These are phyloP conservation scores for Capronia epimyces DNA, from an alignment of 2,329 filamentous ascomycete genomes.

Conservation along the genomic window DNA sequence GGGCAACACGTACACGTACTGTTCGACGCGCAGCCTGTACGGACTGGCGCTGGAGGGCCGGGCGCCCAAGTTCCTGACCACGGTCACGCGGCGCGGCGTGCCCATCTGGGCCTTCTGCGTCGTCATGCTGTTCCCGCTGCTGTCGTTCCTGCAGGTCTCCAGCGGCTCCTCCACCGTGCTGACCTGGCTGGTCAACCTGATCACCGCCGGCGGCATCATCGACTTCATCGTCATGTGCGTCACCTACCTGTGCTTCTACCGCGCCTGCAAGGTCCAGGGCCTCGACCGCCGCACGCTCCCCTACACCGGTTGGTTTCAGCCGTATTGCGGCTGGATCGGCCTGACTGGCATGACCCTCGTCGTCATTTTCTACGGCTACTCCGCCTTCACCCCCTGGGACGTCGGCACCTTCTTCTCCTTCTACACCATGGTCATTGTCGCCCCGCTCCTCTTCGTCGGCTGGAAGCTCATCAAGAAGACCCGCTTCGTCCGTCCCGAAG, in stretches of 20 bases:
- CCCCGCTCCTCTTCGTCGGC: conserved; percentile 12
- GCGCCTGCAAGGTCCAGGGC: conserved; percentile 48
- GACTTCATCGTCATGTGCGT: conserved; percentile 57
- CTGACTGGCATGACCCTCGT: conserved; percentile 56
- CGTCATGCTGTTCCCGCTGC: conserved; percentile 59
- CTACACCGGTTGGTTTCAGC: conserved; percentile 56
- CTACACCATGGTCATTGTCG: conserved; percentile 22
- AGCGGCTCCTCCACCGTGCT: conserved; percentile 48
- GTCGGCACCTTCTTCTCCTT: conserved; percentile 60
- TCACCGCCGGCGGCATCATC: conserved; percentile 37
- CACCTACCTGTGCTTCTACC: conserved; percentile 57
- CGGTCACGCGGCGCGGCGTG: conserved; percentile 57
- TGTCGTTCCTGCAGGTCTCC: conserved; percentile 49
- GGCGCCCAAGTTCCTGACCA: conserved; percentile 44
- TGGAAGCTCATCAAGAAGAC: conserved; percentile 32
- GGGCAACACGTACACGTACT: conserved; percentile 58
- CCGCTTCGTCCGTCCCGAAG: conserved; percentile 4
- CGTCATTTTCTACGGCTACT: conserved; percentile 65
- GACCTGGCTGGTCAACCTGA: conserved; percentile 51
- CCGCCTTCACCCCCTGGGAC: conserved; percentile 66
- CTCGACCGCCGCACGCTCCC: conserved; percentile 51
- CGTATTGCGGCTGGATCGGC: conserved; percentile 45
- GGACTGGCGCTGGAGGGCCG: conserved; percentile 61
- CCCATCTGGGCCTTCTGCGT: conserved; percentile 63
- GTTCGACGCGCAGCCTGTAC: conserved; percentile 59